A percentile compares a stretch with the other conserved stretches of the same genome.
Evolutionary conservation across 2,329 filamentous ascomycete species (phyloP).

Genomic region (Fusarium mexicanum): DNA sequence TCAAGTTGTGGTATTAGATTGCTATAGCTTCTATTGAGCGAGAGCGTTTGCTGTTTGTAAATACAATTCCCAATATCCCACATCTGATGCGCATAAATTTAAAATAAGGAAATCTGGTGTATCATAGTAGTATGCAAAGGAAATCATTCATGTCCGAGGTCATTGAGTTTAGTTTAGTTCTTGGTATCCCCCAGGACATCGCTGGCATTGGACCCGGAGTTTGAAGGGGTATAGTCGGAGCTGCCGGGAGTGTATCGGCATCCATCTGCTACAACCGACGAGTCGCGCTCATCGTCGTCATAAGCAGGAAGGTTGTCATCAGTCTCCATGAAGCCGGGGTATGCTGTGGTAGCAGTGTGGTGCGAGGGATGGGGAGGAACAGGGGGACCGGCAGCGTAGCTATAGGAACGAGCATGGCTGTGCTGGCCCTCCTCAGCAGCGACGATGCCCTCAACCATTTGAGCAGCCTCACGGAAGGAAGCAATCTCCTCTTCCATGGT

Average conservation of each 20-base stretch:
- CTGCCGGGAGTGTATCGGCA: conserved; percentile 52
- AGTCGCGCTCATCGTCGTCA: conserved; percentile 46
- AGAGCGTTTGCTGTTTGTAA: conserved; percentile 4
- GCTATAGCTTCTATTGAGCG: conserved; percentile 16
- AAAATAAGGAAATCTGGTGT: conserved; percentile 26
- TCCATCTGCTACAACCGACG: conserved; percentile 55
- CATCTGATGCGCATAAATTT: conserved; percentile 11
- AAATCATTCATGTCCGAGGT: conserved; percentile 11
- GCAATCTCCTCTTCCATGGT: conserved; percentile 62
- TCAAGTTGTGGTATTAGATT: conserved; percentile 29
- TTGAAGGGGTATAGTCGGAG: conserved; percentile 38
- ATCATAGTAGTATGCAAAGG: conserved; percentile 24
- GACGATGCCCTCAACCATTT: conserved; percentile 57
- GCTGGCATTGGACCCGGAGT: conserved; percentile 29
- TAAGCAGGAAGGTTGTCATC: conserved; percentile 57
- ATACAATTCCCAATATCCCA: conserved; percentile 1
- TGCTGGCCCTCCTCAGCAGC: conserved; percentile 53
- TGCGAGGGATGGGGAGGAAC: conserved; percentile 34
- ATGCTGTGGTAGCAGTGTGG: conserved; percentile 28
- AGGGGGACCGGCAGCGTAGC: conserved; percentile 12
- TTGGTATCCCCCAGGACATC: conserved; percentile 40
- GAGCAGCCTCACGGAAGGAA: conserved; percentile 57
- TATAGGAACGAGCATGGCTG: conserved; percentile 13
- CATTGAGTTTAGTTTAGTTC: conserved; percentile 25
- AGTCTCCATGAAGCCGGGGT: conserved; percentile 27